phyloP scores from a whole-genome alignment of 1,284 basidiomycete genomes.

The Ceratobasidium sp. region DNA sequence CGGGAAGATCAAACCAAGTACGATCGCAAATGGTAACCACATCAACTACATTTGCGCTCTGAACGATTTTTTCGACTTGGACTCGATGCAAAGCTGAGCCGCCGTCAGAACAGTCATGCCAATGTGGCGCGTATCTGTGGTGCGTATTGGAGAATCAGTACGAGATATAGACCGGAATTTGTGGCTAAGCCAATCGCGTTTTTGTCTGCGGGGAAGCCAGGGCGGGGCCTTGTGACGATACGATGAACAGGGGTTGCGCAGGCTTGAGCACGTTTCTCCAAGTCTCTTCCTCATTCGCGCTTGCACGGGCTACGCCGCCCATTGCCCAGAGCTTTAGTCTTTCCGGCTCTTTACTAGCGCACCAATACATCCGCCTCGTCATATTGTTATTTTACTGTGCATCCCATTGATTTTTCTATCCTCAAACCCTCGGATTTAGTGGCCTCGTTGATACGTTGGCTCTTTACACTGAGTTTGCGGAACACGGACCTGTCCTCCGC shows the following conservation, averaged over 20 bases:
- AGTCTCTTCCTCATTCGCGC: slow-evolving; percentile 6
- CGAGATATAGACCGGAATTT: neutral
- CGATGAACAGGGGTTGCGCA: slow-evolving; percentile 6
- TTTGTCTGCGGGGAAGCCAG: slow-evolving; percentile 23
- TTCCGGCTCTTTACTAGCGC: no score
- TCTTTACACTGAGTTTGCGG: neutral
- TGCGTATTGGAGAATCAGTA: neutral
- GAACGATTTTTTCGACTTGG: neutral
- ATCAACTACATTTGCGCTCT: slow-evolving; percentile 1
- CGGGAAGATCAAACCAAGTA: neutral
- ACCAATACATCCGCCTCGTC: neutral
- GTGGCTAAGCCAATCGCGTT: slow-evolving; percentile 40
- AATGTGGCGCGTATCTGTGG: no score
- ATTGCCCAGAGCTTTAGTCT: slow-evolving; percentile 1
- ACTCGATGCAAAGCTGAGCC: neutral
- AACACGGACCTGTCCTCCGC: neutral
- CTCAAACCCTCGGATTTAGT: neutral
- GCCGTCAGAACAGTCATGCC: neutral
- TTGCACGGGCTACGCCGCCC: slow-evolving; percentile 7
- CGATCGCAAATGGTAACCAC: slow-evolving; percentile 8
- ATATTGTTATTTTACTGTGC: neutral
- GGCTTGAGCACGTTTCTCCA: neutral
- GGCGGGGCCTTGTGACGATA: slow-evolving; percentile 28
- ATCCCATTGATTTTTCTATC: neutral
- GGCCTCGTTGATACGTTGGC: slow-evolving; percentile 2